Evolutionary conservation across 768 basidiomycete genomes (phyloP).

Genomic region (Pholiota molesta): DNA sequence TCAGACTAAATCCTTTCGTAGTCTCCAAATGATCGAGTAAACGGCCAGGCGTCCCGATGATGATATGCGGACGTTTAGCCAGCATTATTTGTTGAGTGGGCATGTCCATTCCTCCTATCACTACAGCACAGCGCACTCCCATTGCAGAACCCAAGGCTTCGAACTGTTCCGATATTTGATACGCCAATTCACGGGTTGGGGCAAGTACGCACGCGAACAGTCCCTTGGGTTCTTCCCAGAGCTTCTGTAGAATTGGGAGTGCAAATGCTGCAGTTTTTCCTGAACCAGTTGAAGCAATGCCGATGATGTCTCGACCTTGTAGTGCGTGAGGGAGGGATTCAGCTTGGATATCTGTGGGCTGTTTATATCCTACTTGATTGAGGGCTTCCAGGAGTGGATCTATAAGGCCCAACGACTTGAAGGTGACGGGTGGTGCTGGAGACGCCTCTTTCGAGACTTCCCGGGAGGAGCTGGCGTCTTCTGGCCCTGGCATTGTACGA

Average conservation of each 20-base stretch:
- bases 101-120: constrained; percentile 96
- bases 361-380: constrained; percentile 76
- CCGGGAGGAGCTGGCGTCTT: constrained; percentile 55
- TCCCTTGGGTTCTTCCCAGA: constrained; percentile 95
- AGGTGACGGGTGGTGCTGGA: constrained; percentile 48
- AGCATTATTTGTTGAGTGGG: constrained; percentile 90
- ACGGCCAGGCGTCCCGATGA: constrained; percentile 95
- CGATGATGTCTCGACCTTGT: constrained; percentile 93
- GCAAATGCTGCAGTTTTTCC: constrained; percentile 99
- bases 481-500: constrained; percentile 58
- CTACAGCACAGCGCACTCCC: constrained; percentile 87
- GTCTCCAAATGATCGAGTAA: constrained; percentile 93
- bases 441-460: constrained; percentile 32
- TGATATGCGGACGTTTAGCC: constrained; percentile 91
- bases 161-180: constrained; percentile 97
- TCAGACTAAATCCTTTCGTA: constrained; percentile 94
- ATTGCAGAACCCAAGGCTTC: constrained; percentile 89
- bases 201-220: constrained; percentile 93
- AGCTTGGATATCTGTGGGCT: constrained; percentile 89
- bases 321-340: constrained; percentile 87
- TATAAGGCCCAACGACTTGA: constrained; percentile 86
- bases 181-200: constrained; percentile 97
- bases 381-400: constrained; percentile 88
- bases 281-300: constrained; percentile 96
- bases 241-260: constrained; percentile 90